phyloP scores from a whole-genome alignment of 495 filamentous ascomycete species.

The Penicillium antarcticum region DNA sequence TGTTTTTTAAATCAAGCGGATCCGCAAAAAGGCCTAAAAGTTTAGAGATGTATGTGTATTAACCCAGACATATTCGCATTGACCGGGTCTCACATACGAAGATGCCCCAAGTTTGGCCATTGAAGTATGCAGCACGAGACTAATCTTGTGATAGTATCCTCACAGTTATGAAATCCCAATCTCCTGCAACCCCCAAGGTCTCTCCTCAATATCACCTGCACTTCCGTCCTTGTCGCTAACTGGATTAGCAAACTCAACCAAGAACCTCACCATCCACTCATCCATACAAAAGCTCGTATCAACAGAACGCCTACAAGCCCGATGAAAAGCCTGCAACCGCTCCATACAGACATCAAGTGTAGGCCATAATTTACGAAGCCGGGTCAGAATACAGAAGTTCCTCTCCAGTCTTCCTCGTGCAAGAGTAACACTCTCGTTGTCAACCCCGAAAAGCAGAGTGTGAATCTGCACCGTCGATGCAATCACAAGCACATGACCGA shows the following conservation, averaged over 20 bases:
- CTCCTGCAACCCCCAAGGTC: slow-evolving; percentile 1
- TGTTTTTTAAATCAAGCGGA: too few relatives aligned
- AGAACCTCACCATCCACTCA: slow-evolving; percentile 40
- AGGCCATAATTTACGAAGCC: slow-evolving; percentile 32
- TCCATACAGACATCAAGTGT: slow-evolving; percentile 31
- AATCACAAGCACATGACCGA: slow-evolving; percentile 41
- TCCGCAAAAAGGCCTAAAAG: too few relatives aligned
- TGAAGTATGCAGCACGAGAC: too few relatives aligned
- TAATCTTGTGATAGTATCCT: too few relatives aligned
- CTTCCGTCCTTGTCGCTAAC: neutral
- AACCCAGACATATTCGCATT: too few relatives aligned
- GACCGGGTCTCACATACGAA: too few relatives aligned
- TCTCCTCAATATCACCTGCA: neutral
- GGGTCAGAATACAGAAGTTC: slow-evolving; percentile 38
- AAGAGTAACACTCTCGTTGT: slow-evolving; percentile 15
- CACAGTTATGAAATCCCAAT: neutral
- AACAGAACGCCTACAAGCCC: slow-evolving; percentile 28
- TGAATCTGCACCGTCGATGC: slow-evolving; percentile 42
- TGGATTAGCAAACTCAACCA: slow-evolving; percentile 27
- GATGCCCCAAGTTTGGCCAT: too few relatives aligned
- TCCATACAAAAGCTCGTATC: slow-evolving; percentile 34
- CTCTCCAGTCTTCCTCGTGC: slow-evolving; percentile 30
- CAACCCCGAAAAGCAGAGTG: slow-evolving; percentile 29
- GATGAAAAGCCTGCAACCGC: slow-evolving; percentile 35
- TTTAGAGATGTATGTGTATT: too few relatives aligned